Conservation (phyloP, 345 rosid species). For the Mangifera indica region DNA sequence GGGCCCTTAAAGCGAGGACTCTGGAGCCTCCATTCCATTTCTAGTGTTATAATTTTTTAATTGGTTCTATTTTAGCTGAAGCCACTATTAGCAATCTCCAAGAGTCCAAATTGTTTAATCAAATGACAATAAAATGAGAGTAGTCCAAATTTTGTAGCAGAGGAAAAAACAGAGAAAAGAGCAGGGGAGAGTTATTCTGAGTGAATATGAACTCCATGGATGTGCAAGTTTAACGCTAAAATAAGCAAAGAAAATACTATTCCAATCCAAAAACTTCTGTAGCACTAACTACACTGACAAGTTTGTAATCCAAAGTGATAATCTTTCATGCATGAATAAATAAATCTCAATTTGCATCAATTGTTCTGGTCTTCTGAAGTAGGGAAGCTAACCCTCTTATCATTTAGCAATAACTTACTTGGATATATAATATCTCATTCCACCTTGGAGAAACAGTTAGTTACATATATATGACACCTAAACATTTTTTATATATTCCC, state of each 20-base stretch:
- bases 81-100: neutral
- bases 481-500: constrained; percentile 43
- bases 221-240: neutral
- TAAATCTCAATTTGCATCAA: too few species aligned
- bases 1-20: constrained; percentile 30
- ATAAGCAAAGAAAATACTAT: too few species aligned
- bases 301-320: too few species aligned
- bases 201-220: neutral
- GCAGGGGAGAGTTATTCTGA: neutral
- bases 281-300: too few species aligned
- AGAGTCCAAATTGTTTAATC: constrained; percentile 19
- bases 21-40: constrained; percentile 18
- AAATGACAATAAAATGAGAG: constrained; percentile 7
- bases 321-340: too few species aligned
- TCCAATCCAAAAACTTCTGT: too few species aligned
- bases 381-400: neutral
- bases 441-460: constrained; percentile 24
- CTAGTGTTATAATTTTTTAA: constrained; percentile 23
- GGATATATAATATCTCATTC: constrained; percentile 31
- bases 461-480: constrained; percentile 34
- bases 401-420: constrained; percentile 18
- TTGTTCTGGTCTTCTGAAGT: neutral
- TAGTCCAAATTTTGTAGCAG: neutral
- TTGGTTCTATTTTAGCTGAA: neutral
- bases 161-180: neutral